Evolutionary conservation across 768 basidiomycete species (phyloP), one percentile per base, ranked within the genome.

Genomic region (Dendrothele bispora): DNA sequence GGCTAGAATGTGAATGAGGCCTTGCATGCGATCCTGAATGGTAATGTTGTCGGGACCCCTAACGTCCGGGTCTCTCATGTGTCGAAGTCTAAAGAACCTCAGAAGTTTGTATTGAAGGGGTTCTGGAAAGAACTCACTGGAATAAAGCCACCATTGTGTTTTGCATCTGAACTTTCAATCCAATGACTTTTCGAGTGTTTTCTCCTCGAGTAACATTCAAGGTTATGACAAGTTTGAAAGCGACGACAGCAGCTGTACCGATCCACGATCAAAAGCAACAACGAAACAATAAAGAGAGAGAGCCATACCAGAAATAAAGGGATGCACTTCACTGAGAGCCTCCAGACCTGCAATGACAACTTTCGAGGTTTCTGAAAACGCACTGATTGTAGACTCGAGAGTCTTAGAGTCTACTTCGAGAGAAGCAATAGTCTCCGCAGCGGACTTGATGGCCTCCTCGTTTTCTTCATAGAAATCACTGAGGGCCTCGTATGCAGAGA

Each of bases 181-280:
- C 61, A 2, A 71, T 49, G 6, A 80, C 67, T 50, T 77, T 78
- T 46, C 68, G 71, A 46, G 81, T 74, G 44, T 82, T 82, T 22
- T 78, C 76, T 20, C 74, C 62, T 20, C 78, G 64, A 3, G 72
- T 74, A 45, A 73, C 45, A 43, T 80, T 78, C 28, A 81, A 61
- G 15, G 71, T 69, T 22, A 78, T 66, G 5, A 77, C 76, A 0
- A 76, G 62, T 28, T 72, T 67, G 59, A 82, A 82, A 1, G 79
- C 78, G 11, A 70, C 56, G n/a, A 80, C 73, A 24, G 71, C 77
- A 38, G 76, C 80, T 65, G n/a, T n/a, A n/a, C n/a, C n/a, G n/a
- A n/a, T n/a, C n/a, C n/a, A n/a, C n/a, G n/a, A n/a, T n/a, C n/a
- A n/a, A n/a, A n/a, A n/a, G n/a, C n/a, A n/a, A n/a, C n/a, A n/a